These are phyloP conservation scores for Auxenochlorella protothecoides DNA, from an alignment of 139 green algal genomes.

Conservation along the genomic window DNA sequence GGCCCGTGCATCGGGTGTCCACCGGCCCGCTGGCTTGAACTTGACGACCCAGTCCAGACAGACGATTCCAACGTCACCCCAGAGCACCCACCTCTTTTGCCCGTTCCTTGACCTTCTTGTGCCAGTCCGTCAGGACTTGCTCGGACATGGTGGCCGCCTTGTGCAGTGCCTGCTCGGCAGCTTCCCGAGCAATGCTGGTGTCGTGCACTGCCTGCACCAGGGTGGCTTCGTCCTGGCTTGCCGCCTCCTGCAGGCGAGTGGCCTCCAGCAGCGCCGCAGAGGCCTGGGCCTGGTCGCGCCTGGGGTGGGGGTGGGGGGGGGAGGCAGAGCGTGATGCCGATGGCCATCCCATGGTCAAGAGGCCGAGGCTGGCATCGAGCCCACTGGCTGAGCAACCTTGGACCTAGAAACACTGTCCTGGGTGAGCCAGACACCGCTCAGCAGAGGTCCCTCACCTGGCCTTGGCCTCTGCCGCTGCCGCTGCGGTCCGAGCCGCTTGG, in stretches of 20 bases:
- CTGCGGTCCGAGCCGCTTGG: too few relatives aligned
- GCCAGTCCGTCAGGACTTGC: conserved; percentile 42
- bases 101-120: conserved; percentile 37
- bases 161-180: conserved; percentile 60
- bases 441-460: too few relatives aligned
- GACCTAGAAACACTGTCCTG: too few relatives aligned
- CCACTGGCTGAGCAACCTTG: too few relatives aligned
- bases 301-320: conserved; percentile 6
- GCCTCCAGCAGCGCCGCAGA: conserved; percentile 51
- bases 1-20: neutral
- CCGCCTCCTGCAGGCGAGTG: conserved; percentile 52
- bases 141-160: conserved; percentile 42
- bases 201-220: conserved; percentile 59
- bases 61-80: neutral
- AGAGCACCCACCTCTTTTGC: conserved; percentile 49
- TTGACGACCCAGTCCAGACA: neutral
- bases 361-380: too few relatives aligned
- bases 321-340: too few relatives aligned
- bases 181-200: conserved; percentile 53
- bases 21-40: too few relatives aligned
- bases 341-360: too few relatives aligned
- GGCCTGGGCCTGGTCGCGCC: conserved; percentile 52
- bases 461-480: too few relatives aligned
- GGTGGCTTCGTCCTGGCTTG: conserved; percentile 47
- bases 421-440: too few relatives aligned